Percentiles rank a stretch among this genome's conserved stretches.
phyloP scores from a whole-genome alignment of 1,284 basidiomycete species.

The Trichosporon ovoides region DNA sequence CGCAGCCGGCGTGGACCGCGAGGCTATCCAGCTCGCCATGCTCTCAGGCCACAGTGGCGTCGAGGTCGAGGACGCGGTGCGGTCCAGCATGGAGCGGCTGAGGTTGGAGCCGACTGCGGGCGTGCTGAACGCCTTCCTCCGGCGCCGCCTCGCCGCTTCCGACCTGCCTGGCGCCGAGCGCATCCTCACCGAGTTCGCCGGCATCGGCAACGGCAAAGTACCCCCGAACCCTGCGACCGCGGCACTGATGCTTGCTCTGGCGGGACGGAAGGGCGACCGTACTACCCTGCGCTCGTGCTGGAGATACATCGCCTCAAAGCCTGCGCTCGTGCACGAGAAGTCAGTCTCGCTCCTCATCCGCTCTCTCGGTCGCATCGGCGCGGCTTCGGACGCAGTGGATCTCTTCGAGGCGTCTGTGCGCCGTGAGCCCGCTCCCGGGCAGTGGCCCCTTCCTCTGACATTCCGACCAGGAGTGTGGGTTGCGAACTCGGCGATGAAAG shows the following conservation, averaged over 20 bases:
- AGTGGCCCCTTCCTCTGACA: slow-evolving; percentile 14
- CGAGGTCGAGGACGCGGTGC: slow-evolving; percentile 29
- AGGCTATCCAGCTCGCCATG: slow-evolving; percentile 29
- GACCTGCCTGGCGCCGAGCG: slow-evolving; percentile 25
- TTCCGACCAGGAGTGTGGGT: slow-evolving; percentile 18
- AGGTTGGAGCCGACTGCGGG: slow-evolving; percentile 16
- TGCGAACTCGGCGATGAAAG: slow-evolving; percentile 23
- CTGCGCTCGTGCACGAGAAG: slow-evolving; percentile 8
- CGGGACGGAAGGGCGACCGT: neutral
- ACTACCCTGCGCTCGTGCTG: neutral
- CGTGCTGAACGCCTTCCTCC: slow-evolving; percentile 34
- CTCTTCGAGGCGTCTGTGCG: slow-evolving; percentile 5
- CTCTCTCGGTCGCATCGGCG: slow-evolving; percentile 11
- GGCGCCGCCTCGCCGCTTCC: slow-evolving; percentile 26
- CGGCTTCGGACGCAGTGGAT: slow-evolving; percentile 11
- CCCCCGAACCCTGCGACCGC: slow-evolving; percentile 1
- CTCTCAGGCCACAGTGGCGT: slow-evolving; percentile 33
- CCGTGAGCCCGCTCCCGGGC: neutral
- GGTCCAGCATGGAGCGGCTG: slow-evolving; percentile 25
- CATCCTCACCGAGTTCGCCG: slow-evolving; percentile 26
- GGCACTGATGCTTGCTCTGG: slow-evolving; percentile 5
- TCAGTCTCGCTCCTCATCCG: slow-evolving; percentile 15
- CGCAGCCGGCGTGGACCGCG: neutral
- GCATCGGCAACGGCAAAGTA: too few relatives aligned
- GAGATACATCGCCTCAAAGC: neutral